Percentiles rank a stretch among this genome's conserved stretches.
phyloP scores from a whole-genome alignment of 352 stramenopile species.

The Phytophthora fragariae region DNA sequence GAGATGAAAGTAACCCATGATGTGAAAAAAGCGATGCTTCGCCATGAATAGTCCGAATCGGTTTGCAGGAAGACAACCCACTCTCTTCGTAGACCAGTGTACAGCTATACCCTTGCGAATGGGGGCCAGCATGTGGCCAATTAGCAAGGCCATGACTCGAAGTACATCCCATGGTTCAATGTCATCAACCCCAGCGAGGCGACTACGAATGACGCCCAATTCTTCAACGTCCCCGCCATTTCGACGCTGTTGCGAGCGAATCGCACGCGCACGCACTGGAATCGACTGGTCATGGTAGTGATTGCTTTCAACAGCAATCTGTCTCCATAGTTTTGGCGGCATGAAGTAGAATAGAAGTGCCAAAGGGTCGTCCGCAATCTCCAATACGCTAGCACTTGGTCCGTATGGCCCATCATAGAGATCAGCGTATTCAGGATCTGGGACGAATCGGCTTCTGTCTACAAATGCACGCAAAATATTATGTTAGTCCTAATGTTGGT shows the following conservation, averaged over 20 bases:
- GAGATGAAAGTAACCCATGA: no score
- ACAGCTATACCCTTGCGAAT: no score
- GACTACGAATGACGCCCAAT: no score
- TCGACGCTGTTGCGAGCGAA: slow-evolving; percentile 1
- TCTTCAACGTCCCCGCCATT: no score
- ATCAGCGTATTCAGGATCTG: neutral
- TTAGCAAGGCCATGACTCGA: no score
- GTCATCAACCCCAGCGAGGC: no score
- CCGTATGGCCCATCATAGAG: slow-evolving; percentile 12
- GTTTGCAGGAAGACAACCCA: no score
- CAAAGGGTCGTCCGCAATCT: neutral
- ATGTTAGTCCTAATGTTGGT: slow-evolving; percentile 11
- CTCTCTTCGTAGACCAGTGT: no score
- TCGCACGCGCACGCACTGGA: neutral
- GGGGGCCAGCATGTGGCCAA: no score
- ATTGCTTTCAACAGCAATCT: slow-evolving; percentile 11
- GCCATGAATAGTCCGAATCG: no score
- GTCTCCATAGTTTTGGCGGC: slow-evolving; percentile 8
- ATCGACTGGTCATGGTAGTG: neutral
- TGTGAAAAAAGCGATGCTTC: no score
- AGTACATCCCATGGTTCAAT: no score
- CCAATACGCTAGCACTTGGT: slow-evolving; percentile 5
- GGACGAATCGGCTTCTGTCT: slow-evolving; percentile 8
- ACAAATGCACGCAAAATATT: neutral
- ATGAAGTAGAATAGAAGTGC: slow-evolving; percentile 28